A percentile compares a stretch with the other conserved stretches of the same genome.
Conservation (phyloP, 768 basidiomycete species). For the Austroboletus festivus region DNA sequence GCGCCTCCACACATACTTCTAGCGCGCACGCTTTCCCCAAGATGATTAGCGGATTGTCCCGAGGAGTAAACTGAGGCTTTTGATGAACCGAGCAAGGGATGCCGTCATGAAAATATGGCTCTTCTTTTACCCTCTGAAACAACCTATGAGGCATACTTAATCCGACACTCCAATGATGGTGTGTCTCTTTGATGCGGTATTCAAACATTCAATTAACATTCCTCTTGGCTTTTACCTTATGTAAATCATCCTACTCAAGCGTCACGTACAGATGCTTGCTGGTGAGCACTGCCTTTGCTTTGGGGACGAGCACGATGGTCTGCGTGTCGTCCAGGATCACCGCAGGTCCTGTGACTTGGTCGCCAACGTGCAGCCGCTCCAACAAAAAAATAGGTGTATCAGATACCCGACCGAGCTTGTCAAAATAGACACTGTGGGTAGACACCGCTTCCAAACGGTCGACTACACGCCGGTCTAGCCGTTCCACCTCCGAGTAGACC, state of each 20-base stretch:
- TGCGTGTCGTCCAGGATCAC: slow-evolving; percentile 96
- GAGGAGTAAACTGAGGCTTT: no score
- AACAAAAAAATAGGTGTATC: slow-evolving; percentile 81
- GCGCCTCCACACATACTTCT: not conserved
- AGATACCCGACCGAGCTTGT: slow-evolving; percentile 68
- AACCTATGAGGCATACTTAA: no score
- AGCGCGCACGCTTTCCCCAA: not conserved
- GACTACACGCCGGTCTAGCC: slow-evolving; percentile 42
- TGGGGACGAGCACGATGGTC: slow-evolving; percentile 86
- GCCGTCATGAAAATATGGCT: no score
- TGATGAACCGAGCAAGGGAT: no score
- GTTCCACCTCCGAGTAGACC: slow-evolving; percentile 70
- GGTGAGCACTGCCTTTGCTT: slow-evolving; percentile 61
- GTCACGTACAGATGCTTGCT: slow-evolving; percentile 65
- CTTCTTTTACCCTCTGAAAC: no score
- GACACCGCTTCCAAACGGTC: slow-evolving; percentile 46
- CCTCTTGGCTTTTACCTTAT: not conserved
- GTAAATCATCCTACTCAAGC: slow-evolving; percentile 31
- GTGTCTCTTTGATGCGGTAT: not conserved
- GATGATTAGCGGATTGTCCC: not conserved
- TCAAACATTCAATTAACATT: no score
- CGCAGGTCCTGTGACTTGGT: slow-evolving; percentile 77
- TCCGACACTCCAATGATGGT: no score
- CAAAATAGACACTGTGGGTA: slow-evolving; percentile 75
- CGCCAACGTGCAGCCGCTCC: slow-evolving; percentile 62